Conservation (phyloP, 73 alveolate species). For the Breviolum minutum region DNA sequence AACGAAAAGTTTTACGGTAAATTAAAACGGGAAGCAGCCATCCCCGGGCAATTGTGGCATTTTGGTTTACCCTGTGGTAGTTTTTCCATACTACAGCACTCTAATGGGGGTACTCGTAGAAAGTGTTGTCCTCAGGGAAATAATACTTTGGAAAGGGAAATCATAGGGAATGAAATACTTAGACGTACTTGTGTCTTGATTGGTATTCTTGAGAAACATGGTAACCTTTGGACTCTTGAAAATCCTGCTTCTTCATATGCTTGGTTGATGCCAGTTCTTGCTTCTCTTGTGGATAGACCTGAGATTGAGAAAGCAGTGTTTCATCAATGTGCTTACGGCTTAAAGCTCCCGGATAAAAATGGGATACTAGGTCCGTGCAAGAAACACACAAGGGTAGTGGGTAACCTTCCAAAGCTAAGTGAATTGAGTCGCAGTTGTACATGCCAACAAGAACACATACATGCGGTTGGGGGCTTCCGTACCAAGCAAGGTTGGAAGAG, state of each 20-base stretch:
- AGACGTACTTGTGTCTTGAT: not conserved
- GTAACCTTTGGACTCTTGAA: not conserved
- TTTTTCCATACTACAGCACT: constrained; percentile 14
- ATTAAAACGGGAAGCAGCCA: not conserved
- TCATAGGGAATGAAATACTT: not conserved
- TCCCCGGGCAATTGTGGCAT: not conserved
- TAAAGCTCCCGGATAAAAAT: not conserved
- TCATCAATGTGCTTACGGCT: constrained; percentile 13
- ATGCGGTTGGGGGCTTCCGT: no score
- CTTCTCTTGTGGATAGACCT: accelerated
- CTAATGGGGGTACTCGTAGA: not conserved
- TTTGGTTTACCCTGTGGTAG: constrained; percentile 1
- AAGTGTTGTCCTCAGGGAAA: not conserved
- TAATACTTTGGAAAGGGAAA: not conserved
- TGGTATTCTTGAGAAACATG: not conserved
- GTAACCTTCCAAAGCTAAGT: no score
- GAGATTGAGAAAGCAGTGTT: not conserved
- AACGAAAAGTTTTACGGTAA: not conserved
- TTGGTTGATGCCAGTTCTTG: not conserved
- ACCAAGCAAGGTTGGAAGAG: no score
- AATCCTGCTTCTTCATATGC: not conserved
- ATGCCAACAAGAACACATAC: no score
- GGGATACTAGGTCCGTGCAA: not conserved
- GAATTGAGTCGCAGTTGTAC: no score
- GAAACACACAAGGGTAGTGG: not conserved